phyloP scores from a whole-genome alignment of 1,284 basidiomycete genomes.

The Tilletia horrida region DNA sequence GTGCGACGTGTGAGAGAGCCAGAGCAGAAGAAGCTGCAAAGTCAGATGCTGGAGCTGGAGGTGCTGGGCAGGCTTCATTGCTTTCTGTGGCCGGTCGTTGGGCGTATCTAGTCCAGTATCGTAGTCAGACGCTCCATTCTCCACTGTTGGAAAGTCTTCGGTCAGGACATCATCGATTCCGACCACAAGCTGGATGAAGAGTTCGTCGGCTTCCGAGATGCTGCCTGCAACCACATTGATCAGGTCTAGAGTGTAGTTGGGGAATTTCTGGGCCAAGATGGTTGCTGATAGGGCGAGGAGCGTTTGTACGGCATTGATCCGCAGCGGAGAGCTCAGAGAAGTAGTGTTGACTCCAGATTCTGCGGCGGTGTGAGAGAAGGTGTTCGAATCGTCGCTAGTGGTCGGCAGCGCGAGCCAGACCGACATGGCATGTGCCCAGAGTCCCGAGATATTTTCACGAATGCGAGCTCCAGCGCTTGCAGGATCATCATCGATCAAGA shows the following conservation, averaged over 20 bases:
- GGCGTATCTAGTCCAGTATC: not conserved
- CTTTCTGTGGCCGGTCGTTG: not conserved
- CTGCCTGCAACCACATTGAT: slow-evolving; percentile 13
- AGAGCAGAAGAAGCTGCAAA: slow-evolving; percentile 7
- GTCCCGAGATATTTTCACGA: slow-evolving; percentile 2
- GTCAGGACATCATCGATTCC: slow-evolving; percentile 15
- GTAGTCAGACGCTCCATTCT: not conserved
- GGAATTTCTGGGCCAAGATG: not conserved
- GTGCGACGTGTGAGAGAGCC: slow-evolving; percentile 5
- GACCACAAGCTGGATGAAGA: slow-evolving; percentile 16
- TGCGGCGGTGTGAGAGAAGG: not conserved
- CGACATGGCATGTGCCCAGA: slow-evolving; percentile 1
- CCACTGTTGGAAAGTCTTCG: slow-evolving; percentile 6
- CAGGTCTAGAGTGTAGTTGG: slow-evolving; percentile 8
- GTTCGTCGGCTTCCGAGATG: slow-evolving; percentile 12
- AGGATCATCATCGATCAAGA: slow-evolving; percentile 6
- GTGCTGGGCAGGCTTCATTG: slow-evolving; percentile 2
- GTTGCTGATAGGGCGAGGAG: not conserved
- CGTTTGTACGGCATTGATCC: slow-evolving; percentile 1
- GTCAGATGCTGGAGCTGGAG: slow-evolving; percentile 10
- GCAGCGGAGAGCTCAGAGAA: not conserved
- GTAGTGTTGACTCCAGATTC: not conserved
- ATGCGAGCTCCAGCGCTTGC: not conserved
- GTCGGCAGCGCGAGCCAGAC: not conserved
- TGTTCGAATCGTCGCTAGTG: not conserved